A percentile compares a stretch with the other conserved stretches of the same genome.
Evolutionary conservation across 2,329 filamentous ascomycete species (phyloP).

Genomic region (Aspergillus fijiensis): DNA sequence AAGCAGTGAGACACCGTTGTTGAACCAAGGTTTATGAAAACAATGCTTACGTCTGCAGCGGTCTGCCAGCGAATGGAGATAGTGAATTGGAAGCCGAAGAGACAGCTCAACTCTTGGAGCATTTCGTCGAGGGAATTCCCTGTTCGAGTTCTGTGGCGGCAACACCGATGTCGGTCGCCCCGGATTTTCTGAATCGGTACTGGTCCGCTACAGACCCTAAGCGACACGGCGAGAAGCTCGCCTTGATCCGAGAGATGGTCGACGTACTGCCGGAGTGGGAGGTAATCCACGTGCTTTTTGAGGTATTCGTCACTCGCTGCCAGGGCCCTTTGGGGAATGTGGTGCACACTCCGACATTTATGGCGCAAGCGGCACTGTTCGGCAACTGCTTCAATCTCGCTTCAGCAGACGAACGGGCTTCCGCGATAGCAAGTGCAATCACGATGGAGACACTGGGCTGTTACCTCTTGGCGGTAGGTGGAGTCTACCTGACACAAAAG

Average conservation of each 20-base stretch:
- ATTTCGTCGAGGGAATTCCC: neutral
- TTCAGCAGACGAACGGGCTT: neutral
- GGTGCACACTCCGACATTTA: neutral
- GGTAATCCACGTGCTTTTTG: neutral
- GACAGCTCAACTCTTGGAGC: neutral
- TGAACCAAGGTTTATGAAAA: too few relatives aligned
- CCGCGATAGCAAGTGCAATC: neutral
- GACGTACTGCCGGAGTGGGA: neutral
- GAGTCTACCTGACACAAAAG: neutral
- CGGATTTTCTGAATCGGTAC: neutral
- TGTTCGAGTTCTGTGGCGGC: neutral
- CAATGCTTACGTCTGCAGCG: too few relatives aligned
- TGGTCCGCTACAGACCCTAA: neutral
- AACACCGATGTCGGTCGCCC: neutral
- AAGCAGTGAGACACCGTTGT: neutral
- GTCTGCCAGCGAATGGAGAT: too few relatives aligned
- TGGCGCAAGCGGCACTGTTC: neutral
- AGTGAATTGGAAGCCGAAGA: neutral
- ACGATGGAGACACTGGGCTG: neutral
- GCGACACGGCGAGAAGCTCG: neutral
- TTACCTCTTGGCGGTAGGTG: neutral
- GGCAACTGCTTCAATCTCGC: neutral
- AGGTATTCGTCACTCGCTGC: neutral
- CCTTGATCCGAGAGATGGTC: neutral
- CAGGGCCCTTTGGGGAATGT: neutral